Evolutionary conservation across 176 grass and related monocot genomes (phyloP).

Genomic region (Hsuehochloa calcarea): DNA sequence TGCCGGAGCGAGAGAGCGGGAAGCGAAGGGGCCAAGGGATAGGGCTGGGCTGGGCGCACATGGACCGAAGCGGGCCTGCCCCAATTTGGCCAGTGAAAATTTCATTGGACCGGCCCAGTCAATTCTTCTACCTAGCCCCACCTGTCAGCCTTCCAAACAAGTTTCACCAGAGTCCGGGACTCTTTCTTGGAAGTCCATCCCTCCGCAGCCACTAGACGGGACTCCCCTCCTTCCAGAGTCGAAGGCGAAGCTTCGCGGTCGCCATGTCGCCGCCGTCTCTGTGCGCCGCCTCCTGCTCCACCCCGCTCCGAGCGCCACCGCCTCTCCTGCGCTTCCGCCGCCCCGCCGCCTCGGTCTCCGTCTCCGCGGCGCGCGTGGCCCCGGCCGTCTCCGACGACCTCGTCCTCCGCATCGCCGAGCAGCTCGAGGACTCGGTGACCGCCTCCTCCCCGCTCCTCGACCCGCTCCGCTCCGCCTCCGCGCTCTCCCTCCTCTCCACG

Average conservation of each 20-base stretch:
- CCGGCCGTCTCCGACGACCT: constrained; percentile 54
- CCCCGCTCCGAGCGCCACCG: background rate
- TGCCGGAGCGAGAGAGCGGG: background rate
- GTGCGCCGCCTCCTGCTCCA: constrained; percentile 34
- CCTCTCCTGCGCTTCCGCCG: background rate
- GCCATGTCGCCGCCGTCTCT: constrained; percentile 47
- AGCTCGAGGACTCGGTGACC: constrained; percentile 50
- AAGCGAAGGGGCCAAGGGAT: constrained; percentile 21
- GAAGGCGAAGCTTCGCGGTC: constrained; percentile 32
- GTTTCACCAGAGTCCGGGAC: background rate
- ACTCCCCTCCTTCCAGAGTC: background rate
- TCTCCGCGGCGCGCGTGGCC: constrained; percentile 5
- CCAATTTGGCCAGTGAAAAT: background rate
- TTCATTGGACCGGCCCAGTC: background rate
- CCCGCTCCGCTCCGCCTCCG: constrained; percentile 49
- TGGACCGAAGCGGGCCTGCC: background rate
- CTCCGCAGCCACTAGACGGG: constrained; percentile 2
- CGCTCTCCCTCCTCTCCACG: constrained; percentile 60
- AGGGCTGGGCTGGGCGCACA: constrained; percentile 7
- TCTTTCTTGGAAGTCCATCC: background rate
- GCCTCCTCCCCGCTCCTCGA: constrained; percentile 43
- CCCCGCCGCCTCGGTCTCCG: background rate
- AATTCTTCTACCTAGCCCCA: background rate
- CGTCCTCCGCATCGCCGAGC: constrained; percentile 54
- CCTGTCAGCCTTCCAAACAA: background rate